These are phyloP conservation scores for Silene coronaria DNA, from an alignment of 179 eudicot genomes.

Conservation along the genomic window DNA sequence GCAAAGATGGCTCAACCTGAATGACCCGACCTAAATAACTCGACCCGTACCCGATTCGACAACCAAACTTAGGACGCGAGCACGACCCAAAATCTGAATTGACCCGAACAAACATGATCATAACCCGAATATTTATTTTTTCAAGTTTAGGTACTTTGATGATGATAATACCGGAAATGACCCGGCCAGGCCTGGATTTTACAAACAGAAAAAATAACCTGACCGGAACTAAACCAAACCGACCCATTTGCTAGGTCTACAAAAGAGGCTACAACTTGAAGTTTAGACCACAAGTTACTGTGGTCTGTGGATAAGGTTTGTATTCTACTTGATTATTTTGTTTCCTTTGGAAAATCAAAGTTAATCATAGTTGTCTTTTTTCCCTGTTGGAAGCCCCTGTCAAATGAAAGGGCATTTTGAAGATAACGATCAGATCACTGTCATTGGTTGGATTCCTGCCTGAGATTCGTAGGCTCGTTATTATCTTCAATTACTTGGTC, in stretches of 20 bases:
- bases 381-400: background rate
- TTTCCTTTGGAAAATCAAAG: background rate
- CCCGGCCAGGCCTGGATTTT: no score
- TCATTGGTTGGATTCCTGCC: background rate
- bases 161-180: no score
- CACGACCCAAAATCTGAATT: no score
- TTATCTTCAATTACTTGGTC: background rate
- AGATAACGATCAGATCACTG: background rate
- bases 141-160: no score
- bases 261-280: background rate
- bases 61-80: no score
- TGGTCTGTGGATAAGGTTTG: conserved; percentile 16
- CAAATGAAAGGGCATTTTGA: conserved; percentile 2
- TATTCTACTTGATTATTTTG: background rate
- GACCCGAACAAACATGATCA: no score
- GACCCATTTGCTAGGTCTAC: background rate
- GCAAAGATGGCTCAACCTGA: no score
- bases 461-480: background rate
- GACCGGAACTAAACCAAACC: no score
- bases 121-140: no score
- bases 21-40: no score
- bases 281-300: conserved; percentile 10
- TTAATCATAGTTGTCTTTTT: background rate
- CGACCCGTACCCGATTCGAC: no score
- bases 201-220: no score